Base-by-base conservation (phyloP, 2,329 filamentous ascomycete species). In the Rhytidhysteron rufulum region DNA sequence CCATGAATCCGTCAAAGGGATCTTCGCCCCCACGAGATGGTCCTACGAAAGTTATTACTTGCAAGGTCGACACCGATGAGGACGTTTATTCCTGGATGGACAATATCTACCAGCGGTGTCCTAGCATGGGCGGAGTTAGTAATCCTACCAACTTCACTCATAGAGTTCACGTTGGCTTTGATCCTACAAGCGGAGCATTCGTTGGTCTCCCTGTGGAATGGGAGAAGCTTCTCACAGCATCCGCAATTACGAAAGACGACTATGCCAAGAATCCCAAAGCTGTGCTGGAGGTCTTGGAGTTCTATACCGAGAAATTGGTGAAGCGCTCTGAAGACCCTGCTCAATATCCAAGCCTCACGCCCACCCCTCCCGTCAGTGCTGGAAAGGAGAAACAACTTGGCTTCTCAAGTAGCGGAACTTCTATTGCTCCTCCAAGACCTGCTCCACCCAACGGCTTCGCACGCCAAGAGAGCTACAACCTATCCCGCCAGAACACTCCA, bases 81-180 rank as follows among this genome's bases (percentile, higher is more conserved):
- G 93, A 98, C 54, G 82, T 98, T 39, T 98, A 98, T 67, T 89
- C 95, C 57, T 98, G 93, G 93, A 95, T 97, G 58, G 93, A 98
- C 66, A 88, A 90, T 64, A 94, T 98, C 51, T 97, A 97, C 64
- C 89, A 91, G 54, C 85, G 91, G 49, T 97, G 91, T 65, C 93
- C 93, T 15, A 91, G 88, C 47, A 95, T 97, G 88, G 90, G 93
- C 46, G 93, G 93, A 54, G 93, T 98, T 41, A 96, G 91, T 70
- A 96, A 97, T 66, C 93, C 93, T 5, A 97, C 93, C 50, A 96
- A 97, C 72, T 98, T 98, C 71, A 89, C 86, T 18, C 93, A 98
- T 64, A 86, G 90, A 34, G 90, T 98, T 18, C 93, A 98, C 64
- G 93, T 98, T 51, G 93, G 93, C 44, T 98, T 97, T 61, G 93